Evolutionary conservation across 2,329 filamentous ascomycete genomes (phyloP).

Genomic region (Sclerotinia sclerotiorum): DNA sequence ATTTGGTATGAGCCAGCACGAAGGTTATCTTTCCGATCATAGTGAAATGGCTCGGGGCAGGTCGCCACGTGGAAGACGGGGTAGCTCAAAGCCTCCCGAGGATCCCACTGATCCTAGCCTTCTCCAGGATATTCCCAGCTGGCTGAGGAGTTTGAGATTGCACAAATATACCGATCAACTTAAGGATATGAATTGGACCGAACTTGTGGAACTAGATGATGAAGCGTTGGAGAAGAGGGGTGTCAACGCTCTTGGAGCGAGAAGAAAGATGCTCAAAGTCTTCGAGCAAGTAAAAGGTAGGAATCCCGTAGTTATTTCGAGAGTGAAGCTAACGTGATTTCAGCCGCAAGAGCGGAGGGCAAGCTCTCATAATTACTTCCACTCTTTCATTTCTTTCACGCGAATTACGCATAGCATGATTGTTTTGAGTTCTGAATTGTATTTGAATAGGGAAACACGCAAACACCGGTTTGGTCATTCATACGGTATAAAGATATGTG

Average conservation of each 20-base stretch:
- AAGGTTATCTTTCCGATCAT: conserved; percentile 91
- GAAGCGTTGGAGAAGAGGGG: conserved; percentile 89
- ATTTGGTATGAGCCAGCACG: conserved; percentile 67
- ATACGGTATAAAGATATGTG: not conserved
- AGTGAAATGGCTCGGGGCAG: conserved; percentile 88
- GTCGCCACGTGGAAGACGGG: conserved; percentile 86
- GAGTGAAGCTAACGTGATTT: conserved; percentile 36
- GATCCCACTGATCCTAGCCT: conserved; percentile 90
- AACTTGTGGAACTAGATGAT: conserved; percentile 88
- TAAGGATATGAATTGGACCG: conserved; percentile 96
- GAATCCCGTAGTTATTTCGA: conserved; percentile 27
- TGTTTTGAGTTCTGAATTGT: conserved; percentile 9
- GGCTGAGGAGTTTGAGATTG: conserved; percentile 88
- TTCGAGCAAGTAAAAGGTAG: conserved; percentile 90
- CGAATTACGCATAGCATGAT: not conserved
- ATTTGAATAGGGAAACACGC: conserved; percentile 5
- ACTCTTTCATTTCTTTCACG: conserved; percentile 15
- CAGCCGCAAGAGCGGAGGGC: conserved; percentile 72
- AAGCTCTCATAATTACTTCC: conserved; percentile 53
- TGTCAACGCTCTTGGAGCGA: conserved; percentile 89
- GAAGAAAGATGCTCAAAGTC: conserved; percentile 98
- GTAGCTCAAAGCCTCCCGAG: conserved; percentile 96
- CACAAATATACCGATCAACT: conserved; percentile 99
- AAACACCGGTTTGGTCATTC: conserved; percentile 3
- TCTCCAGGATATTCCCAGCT: conserved; percentile 91